These are phyloP conservation scores for Botryotinia convoluta DNA, from an alignment of 2,329 filamentous ascomycete genomes.

Conservation along the genomic window DNA sequence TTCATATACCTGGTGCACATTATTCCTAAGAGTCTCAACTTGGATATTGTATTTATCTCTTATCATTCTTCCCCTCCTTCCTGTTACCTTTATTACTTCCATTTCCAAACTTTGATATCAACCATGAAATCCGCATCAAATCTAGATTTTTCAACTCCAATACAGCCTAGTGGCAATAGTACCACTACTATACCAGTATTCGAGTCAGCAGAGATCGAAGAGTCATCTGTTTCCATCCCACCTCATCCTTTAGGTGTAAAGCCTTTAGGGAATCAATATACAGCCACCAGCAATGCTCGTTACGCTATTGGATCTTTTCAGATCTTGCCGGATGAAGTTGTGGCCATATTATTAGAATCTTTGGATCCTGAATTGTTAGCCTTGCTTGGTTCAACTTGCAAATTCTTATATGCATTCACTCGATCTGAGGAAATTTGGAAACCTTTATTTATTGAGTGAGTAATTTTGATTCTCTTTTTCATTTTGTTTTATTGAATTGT, in stretches of 20 bases:
- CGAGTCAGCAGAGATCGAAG: conserved; percentile 40
- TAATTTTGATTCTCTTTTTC: conserved; percentile 33
- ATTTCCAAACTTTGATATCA: background rate
- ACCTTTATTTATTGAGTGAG: conserved; percentile 78
- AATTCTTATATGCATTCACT: conserved; percentile 81
- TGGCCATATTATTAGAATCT: conserved; percentile 72
- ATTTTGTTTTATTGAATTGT: background rate
- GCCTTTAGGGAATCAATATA: conserved; percentile 80
- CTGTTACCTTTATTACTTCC: background rate
- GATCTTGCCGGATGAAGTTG: conserved; percentile 74
- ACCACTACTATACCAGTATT: background rate
- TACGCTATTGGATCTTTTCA: conserved; percentile 63
- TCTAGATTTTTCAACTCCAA: background rate
- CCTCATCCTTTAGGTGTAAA: conserved; percentile 81
- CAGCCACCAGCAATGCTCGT: conserved; percentile 64
- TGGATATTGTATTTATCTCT: background rate
- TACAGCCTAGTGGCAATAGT: conserved; percentile 11
- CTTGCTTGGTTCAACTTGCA: conserved; percentile 73
- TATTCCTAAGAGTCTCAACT: background rate
- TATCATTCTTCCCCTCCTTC: background rate
- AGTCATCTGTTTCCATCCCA: conserved; percentile 57
- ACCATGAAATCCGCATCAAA: background rate
- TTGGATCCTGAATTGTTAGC: conserved; percentile 64
- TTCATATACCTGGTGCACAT: background rate
- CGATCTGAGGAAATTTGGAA: conserved; percentile 88